Evolutionary conservation across 768 basidiomycete genomes (phyloP).

Genomic region (Calocera viscosa): DNA sequence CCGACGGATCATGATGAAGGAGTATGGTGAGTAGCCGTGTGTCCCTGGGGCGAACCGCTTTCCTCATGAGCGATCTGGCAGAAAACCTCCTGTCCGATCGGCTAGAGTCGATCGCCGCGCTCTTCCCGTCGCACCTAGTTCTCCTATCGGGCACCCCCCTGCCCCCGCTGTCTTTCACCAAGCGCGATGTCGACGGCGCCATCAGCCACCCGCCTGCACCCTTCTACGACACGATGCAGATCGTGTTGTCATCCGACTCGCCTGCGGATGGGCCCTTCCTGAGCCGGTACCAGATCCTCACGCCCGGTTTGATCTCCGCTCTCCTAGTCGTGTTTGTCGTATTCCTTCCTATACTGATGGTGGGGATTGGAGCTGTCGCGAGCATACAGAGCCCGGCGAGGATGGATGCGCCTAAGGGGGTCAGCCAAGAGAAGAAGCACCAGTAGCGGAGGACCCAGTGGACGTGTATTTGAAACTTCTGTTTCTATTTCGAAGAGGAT

Average conservation of each 20-base stretch:
- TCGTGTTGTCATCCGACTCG: slow-evolving; percentile 24
- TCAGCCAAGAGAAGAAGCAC: slow-evolving; percentile 61
- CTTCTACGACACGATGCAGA: slow-evolving; percentile 17
- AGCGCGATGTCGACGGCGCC: not conserved
- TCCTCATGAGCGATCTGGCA: slow-evolving; percentile 20
- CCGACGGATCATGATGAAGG: slow-evolving; percentile 38
- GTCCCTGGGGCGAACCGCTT: slow-evolving; percentile 8
- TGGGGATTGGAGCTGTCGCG: not conserved
- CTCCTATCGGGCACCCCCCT: slow-evolving; percentile 44
- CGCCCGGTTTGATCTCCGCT: slow-evolving; percentile 55
- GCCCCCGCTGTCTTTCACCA: slow-evolving; percentile 19
- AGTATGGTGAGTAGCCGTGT: slow-evolving; percentile 37
- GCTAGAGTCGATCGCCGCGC: slow-evolving; percentile 37
- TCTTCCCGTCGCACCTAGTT: slow-evolving; percentile 51
- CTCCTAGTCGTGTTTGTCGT: slow-evolving; percentile 51
- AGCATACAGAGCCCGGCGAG: slow-evolving; percentile 42
- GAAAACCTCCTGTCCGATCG: slow-evolving; percentile 38
- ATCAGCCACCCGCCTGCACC: slow-evolving; percentile 3
- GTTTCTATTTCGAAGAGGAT: not conserved
- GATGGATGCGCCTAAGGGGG: slow-evolving; percentile 52
- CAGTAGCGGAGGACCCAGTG: slow-evolving; percentile 34
- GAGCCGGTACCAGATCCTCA: slow-evolving; percentile 62
- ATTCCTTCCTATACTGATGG: not conserved
- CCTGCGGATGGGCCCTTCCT: slow-evolving; percentile 31
- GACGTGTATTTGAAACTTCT: not conserved